Evolutionary conservation across 768 basidiomycete genomes (phyloP), one percentile per base, ranked within the genome.

Genomic region (Jaapia argillacea): DNA sequence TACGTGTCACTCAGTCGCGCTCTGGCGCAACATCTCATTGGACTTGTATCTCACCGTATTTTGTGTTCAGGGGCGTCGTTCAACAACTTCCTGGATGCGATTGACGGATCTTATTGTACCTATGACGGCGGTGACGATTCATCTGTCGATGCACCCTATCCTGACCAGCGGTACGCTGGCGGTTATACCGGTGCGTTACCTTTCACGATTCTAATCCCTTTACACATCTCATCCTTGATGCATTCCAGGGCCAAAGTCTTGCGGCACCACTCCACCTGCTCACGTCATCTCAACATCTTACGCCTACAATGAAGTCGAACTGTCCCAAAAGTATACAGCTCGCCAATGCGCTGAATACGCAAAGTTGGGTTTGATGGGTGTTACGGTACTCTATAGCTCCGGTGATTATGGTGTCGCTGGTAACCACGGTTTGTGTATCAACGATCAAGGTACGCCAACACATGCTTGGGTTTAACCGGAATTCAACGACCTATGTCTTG

Each of bases 301-400:
- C 51, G 28, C 47, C 2, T 58, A 62, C 43, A 54, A 65, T 40
- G 70, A 72, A 45, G 59, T 50, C 10, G 58, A 60, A 21, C 50
- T 61, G 40, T 57, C 61, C 1, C 55, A 60, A 0, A 54, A 59
- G 39, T 70, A 68, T 46, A 55, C 63, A 21, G 51, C 50, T 26
- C 63, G 70, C 25, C 68, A 70, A 42, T 71, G 69, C 49, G 48
- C 56, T 4, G 71, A 72, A 47, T 73, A 71, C 45, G 71, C 58
- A 24, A 72, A 72, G 46, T 55, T 68, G 7, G 68, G 68, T 22
- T 48, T 69, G 22, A 53, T 68, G 54, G 68, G 69, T 40, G 36
- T 54, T 16, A 66, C 49, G 18, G 28, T 54, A 21, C 40, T 55
- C 5, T 56, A 50, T 37, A 56, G 55, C 51, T 38, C 37, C 20